Evolutionary conservation across 2,329 filamentous ascomycete genomes (phyloP), one percentile per base, ranked within the genome.

Genomic region (Pyrenophora seminiperda): DNA sequence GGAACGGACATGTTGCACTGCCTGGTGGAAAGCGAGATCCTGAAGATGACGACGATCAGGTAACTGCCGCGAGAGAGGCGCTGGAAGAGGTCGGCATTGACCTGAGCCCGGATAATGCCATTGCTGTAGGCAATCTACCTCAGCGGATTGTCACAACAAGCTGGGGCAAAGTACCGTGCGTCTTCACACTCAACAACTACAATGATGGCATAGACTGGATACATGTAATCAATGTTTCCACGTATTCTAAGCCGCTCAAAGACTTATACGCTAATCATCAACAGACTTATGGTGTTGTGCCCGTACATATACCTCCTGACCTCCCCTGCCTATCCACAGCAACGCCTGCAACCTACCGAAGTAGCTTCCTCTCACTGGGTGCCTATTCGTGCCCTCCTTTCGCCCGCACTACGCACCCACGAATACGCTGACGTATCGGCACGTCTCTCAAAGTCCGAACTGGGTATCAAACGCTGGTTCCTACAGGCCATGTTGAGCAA

Each of bases 361-460:
- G 84, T 89, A 15, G 85, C 83, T 18, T 84, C 84, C 1, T 81
- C 83, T 2, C 86, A 89, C 67, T 89, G 86, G 86, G 84, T 89
- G 3, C 81, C 86, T 10, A 68, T 89, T 2, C 77, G 81, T 42
- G 80, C 80, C 14, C 77, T 89, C 6, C 75, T 87, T n/a, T 79
- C 81, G 1, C 80, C 84, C 2, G 74, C 75, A 1, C 76, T 83
- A n/a, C 79, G 84, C 17, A 87, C 84, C 0, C 77, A 82, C 50
- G 83, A 85, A 65, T 80, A 82, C 57, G 83, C 86, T 46, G 83
- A 89, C 65, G 82, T 87, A 34, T 82, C 83, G 2, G 82, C 83
- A 53, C 80, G 86, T 17, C 79, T 86, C 42, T 79, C 82, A 2
- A 80, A 80, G 47, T 79, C 79, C 48, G 80, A 80, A 34, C 79